Conservation (phyloP, 2,329 filamentous ascomycete species). For the Penicillium sp. region DNA sequence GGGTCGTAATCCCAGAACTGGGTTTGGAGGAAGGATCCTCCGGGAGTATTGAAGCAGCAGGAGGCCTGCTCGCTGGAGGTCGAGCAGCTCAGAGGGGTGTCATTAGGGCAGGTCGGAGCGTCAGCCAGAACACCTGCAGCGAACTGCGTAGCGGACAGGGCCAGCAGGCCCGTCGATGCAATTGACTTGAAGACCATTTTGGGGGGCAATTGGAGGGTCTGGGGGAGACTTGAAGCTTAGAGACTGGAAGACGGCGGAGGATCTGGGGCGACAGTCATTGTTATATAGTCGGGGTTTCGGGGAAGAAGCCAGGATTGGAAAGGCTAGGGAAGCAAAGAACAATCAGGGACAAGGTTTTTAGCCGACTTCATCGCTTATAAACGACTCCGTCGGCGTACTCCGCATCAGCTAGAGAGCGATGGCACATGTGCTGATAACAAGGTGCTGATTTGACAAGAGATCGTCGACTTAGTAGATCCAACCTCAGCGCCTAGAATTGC, state of each 20-base stretch:
- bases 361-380: conserved; percentile 5
- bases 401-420: conserved; percentile 19
- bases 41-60: conserved; percentile 65
- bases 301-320: conserved; percentile 3
- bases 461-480: conserved; percentile 15
- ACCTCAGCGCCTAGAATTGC: background rate
- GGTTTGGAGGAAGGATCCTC: conserved; percentile 61
- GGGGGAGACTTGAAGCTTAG: background rate
- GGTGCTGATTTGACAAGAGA: conserved; percentile 32
- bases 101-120: conserved; percentile 34
- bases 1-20: conserved; percentile 66
- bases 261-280: background rate
- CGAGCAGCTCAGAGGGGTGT: conserved; percentile 59
- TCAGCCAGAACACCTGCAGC: conserved; percentile 28
- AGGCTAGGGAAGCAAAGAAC: conserved; percentile 6
- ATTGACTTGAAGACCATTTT: conserved; percentile 28
- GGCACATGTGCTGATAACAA: conserved; percentile 36
- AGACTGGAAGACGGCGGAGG: background rate
- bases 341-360: background rate
- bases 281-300: conserved; percentile 12
- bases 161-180: conserved; percentile 28
- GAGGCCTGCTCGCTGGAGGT: conserved; percentile 55
- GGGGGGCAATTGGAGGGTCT: background rate
- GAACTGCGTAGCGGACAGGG: conserved; percentile 29
- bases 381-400: conserved; percentile 1